These are phyloP conservation scores for Juncus inflexus DNA, from an alignment of 176 grass and related monocot species.

Conservation along the genomic window DNA sequence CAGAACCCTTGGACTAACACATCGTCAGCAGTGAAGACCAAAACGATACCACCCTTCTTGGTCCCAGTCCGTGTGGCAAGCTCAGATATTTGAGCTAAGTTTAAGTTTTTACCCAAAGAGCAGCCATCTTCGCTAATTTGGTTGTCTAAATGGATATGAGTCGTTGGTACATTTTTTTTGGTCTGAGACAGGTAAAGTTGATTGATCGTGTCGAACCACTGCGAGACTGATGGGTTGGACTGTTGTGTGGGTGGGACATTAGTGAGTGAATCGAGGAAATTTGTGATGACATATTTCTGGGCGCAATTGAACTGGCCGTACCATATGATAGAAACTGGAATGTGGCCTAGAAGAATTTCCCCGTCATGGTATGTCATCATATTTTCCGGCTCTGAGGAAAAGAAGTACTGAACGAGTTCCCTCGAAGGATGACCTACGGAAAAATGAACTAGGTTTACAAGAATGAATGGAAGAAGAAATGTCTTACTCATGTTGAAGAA, in stretches of 20 bases:
- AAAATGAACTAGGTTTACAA: constrained; percentile 3
- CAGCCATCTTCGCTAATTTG: constrained; percentile 34
- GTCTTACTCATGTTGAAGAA: neutral
- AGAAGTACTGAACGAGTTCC: constrained; percentile 41
- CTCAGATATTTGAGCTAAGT: constrained; percentile 30
- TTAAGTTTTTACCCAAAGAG: constrained; percentile 42
- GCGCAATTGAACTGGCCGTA: constrained; percentile 54
- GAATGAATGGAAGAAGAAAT: constrained; percentile 9
- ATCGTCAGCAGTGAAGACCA: constrained; percentile 56
- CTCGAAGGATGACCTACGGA: constrained; percentile 12
- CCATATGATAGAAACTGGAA: constrained; percentile 50
- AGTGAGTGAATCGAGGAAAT: constrained; percentile 52
- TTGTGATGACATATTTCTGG: constrained; percentile 58
- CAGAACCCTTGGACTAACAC: constrained; percentile 59
- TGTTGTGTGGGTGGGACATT: neutral
- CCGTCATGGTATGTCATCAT: constrained; percentile 56
- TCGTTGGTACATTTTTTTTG: neutral
- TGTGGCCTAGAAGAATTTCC: constrained; percentile 41
- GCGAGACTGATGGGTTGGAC: constrained; percentile 31
- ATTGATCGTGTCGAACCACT: constrained; percentile 48
- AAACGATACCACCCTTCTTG: constrained; percentile 24
- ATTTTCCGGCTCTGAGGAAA: constrained; percentile 17
- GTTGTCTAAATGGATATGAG: constrained; percentile 22
- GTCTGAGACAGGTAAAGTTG: constrained; percentile 30
- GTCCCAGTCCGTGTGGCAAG: constrained; percentile 23